Base-by-base conservation (phyloP, 352 stramenopile genomes). In the Elongisporangium prolatum region DNA sequence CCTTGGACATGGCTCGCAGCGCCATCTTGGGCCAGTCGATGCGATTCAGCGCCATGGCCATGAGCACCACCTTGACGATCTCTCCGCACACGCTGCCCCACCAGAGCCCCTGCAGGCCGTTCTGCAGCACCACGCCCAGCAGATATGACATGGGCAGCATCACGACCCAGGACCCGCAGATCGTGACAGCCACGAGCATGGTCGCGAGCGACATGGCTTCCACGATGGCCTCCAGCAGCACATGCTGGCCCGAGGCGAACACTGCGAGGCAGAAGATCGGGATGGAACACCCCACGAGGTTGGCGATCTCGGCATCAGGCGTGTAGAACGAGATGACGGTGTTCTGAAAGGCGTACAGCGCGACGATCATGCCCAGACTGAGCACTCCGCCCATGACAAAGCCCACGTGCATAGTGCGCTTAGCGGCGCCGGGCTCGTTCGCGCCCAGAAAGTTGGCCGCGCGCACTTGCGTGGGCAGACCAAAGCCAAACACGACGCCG, bases 401-500 rank as follows among this genome's bases (percentile, higher is more conserved):
- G 5, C 83, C 83, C 4, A 90, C 80, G 6, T 65, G 61, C 13
- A 89, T 65, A 8, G 77, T 88, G 37, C 75, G 77, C 54, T 88
- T 69, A 0, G 84, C 80, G 8, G 72, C 67, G 38, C 67, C 68
- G 0, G 84, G 84, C 0, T 77, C 73, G 48, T 91, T 87, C 0
- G 80, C 80, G 4, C 84, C 81, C 4, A 93, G 66, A 37, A 88
- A 91, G 52, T 91, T 93, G 47, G 84, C 84, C 0, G 69, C 67
- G 17, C 82, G 80, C 58, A 93, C 84, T 71, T 93, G 84, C 4
- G 78, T 91, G 6, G 84, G 80, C 21, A 90, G 69, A 13, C 80
- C 84, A 67, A 93, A 91, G 57, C 84, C 84, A 80, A 81, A 93
- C 57, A 88, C 91, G n/a, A 94, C 62, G 13, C 73, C 83, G 48